phyloP scores from a whole-genome alignment of 208 protist species.

The Tritrichomonas foetus region DNA sequence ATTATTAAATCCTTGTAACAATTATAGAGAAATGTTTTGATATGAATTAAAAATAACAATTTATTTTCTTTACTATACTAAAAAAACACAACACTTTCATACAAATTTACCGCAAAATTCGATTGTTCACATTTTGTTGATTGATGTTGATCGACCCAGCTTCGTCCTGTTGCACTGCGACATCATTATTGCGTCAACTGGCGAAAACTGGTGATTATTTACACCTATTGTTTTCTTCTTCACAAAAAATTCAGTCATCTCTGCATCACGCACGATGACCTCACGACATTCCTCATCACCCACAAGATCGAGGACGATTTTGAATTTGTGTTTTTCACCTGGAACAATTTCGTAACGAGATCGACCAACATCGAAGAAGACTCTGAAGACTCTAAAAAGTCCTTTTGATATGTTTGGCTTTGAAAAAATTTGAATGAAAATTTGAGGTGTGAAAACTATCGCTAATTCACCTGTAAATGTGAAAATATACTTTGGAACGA shows the following conservation, averaged over 20 bases:
- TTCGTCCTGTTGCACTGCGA: too few relatives aligned
- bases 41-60: too few relatives aligned
- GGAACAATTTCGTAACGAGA: neutral
- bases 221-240: neutral
- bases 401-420: neutral
- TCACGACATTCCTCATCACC: neutral
- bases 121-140: too few relatives aligned
- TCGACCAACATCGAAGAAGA: conserved; percentile 12
- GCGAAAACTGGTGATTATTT: neutral
- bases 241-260: neutral
- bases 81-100: too few relatives aligned
- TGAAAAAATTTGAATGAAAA: neutral
- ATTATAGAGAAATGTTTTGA: too few relatives aligned
- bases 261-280: neutral
- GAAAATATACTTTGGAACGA: neutral
- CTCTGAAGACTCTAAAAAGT: neutral
- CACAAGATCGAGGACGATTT: neutral
- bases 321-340: neutral
- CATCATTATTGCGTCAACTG: neutral
- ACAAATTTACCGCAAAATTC: too few relatives aligned
- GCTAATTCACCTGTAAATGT: neutral
- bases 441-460: neutral
- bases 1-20: too few relatives aligned
- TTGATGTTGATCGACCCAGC: too few relatives aligned
- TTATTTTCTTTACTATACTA: too few relatives aligned